phyloP scores from a whole-genome alignment of 768 basidiomycete genomes.

The Chalciporus pseudorubinellus region DNA sequence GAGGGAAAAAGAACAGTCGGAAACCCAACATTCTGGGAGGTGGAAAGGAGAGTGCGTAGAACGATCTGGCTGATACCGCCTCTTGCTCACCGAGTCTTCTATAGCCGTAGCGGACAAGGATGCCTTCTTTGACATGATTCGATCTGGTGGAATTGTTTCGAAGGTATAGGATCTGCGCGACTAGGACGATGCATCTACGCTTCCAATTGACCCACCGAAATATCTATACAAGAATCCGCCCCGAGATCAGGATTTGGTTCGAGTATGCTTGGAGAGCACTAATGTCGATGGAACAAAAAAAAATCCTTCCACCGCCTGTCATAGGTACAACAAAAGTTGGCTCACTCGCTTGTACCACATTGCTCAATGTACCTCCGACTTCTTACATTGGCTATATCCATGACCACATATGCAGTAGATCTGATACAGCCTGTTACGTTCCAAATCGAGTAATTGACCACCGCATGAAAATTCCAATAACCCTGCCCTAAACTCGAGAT shows the following conservation, averaged over 20 bases:
- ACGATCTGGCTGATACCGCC: slow-evolving; percentile 3
- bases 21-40: slow-evolving; percentile 54
- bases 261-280: too few relatives aligned
- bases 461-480: neutral
- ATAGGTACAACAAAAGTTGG: too few relatives aligned
- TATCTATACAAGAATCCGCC: too few relatives aligned
- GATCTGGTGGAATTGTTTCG: slow-evolving; percentile 76
- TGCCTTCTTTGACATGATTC: slow-evolving; percentile 80
- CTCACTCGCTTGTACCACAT: too few relatives aligned
- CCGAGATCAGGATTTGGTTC: too few relatives aligned
- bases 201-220: too few relatives aligned
- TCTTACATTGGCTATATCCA: too few relatives aligned
- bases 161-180: slow-evolving; percentile 42
- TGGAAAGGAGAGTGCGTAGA: slow-evolving; percentile 54
- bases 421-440: too few relatives aligned
- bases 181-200: neutral
- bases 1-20: slow-evolving; percentile 47
- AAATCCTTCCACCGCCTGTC: too few relatives aligned
- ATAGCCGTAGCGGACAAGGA: slow-evolving; percentile 63
- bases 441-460: slow-evolving; percentile 6
- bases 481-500: slow-evolving; percentile 40
- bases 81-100: slow-evolving; percentile 6
- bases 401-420: too few relatives aligned
- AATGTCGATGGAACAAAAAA: too few relatives aligned
- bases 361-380: too few relatives aligned